Base-by-base conservation (phyloP, 2,329 filamentous ascomycete species). In the Aspergillus oerlinghausenensis region DNA sequence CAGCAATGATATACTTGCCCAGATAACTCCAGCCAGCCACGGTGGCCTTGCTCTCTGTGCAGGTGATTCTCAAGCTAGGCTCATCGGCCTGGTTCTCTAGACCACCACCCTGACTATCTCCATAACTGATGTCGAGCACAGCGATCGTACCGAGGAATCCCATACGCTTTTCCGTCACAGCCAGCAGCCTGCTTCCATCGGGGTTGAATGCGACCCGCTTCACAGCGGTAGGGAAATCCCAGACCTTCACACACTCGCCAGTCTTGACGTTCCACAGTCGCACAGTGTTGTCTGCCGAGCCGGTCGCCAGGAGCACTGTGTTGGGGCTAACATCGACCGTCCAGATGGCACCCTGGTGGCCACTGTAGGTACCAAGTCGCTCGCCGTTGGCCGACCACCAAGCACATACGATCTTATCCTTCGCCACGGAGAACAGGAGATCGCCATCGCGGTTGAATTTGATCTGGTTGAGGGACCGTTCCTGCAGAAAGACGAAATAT, bases 321-420 rank as follows among this genome's bases (percentile, higher is more conserved):
- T 92, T 92, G 64, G 93, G 92, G 80, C 96, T 90, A 72, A 96
- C 88, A 74, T 99, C 94, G 77, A 99, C 89, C 61, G 94, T 97
- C 94, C 94, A 99, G 81, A 99, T 89, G 69, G 94, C 93, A 79
- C 94, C 94, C 77, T 95, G 89, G 80, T 99, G 94, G 76, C 94
- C 94, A 74, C 90, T 88, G 81, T 97, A 99, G 68, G 93, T 94
- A 71, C 94, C 94, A 70, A 97, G 84, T 70, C 94, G 89, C 83
- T 99, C 94, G 80, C 94, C 94, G 78, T 99, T 99, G 81, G 95
- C 92, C 64, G 92, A 88, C 80, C 86, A 97, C 94, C 94, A 99
- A 64, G 86, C 93, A 83, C 93, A 96, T 71, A 97, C 91, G 73
- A 95, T 86, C 79, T 97, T 93, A 78, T 97, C 93, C 81, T 97